Base-by-base conservation (phyloP, 164 flowering plant species). In the Sedum album region DNA sequence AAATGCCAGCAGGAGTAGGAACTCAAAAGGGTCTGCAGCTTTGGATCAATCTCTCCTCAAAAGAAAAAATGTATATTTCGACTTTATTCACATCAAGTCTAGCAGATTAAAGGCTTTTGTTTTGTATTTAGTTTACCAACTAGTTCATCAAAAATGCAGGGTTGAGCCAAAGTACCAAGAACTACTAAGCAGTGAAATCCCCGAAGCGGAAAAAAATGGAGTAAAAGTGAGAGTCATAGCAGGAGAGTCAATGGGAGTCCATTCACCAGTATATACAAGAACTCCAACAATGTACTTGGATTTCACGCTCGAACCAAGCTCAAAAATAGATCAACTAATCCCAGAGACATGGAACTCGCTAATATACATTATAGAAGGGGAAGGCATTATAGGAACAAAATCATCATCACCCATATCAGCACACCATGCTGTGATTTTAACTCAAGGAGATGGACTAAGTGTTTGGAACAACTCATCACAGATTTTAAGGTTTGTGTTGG, bases 221-320 rank as follows among this genome's bases (percentile, higher is more conserved):
- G 92, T 87, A 23, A 79, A 85, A 46, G 98, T 89, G 25, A 70
- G 82, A 66, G 78, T 93, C 2, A 86, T 93, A 41, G 98, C 98
- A 33, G 98, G 98, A 31, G 96, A 93, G 76, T 68, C 96, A 28
- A 79, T 90, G 92, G 96, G 96, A 9, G 79, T 82, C 3, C 70
- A 63, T 7, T 93, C 98, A 25, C 88, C 95, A 4, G 87, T 93
- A 17, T 90, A 84, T 80, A 90, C 96, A 1, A 65, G 92, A 66
- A 93, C 98, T 0, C 98, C 98, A 8, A 82, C 96, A 68, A 89
- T 90, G 91, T 93, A 69, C 75, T 78, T 93, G 10, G 97, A 89
- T 76, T 93, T 90, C 80, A 85, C 87, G n/a, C 69, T 89, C 5
- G 69, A 78, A 70, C 90, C 97, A 1, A 74, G 77, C 66, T 80